Base-by-base conservation (phyloP, 306 rosid species). In the Citrullus colocynthis region DNA sequence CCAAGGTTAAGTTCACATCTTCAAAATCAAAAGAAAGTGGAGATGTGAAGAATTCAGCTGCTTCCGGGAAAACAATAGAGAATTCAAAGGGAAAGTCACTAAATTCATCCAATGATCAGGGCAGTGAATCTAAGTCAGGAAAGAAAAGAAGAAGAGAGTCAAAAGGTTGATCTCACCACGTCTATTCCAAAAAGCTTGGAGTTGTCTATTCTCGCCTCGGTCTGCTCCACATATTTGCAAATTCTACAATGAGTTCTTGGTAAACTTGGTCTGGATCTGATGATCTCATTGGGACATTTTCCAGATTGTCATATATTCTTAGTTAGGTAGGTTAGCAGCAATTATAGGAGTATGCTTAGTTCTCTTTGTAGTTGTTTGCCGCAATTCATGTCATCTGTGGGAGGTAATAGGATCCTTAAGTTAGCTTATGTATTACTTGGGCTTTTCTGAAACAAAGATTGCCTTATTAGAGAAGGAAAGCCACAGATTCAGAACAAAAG, bases 101-200 rank as follows among this genome's bases (percentile, higher is more conserved):
- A 67, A 80, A 77, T 79, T 81, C 86, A 78, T 83, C 91, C 18
- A 90, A 88, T 82, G 87, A 67, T 32, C 86, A 79, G 65, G 88
- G 84, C 76, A 86, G 74, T 14, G 85, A 80, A 71, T 66, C 61
- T 71, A 94, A 89, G 89, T 59, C 83, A 13, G 98, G 96, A 62
- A 92, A 88, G 90, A 95, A 92, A 79, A 89, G 97, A 57, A 83
- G 80, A 60, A 86, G 93, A 83, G 85, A 88, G 69, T 45, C 77
- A 56, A 91, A 78, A 80, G 74, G 85, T 67, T 78, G 76, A 86
- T 73, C 54, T 73, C 54, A 11, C 44, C 56, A 65, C 51, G n/a
- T 14, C 6, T 55, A 18, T 75, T 75, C 64, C 49, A 34, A 24
- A 48, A 59, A 61, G 58, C 13, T 39, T 59, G 75, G 78, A 80